Evolutionary conservation across 2,329 filamentous ascomycete genomes (phyloP).

Genomic region (Macrophomina tecta): DNA sequence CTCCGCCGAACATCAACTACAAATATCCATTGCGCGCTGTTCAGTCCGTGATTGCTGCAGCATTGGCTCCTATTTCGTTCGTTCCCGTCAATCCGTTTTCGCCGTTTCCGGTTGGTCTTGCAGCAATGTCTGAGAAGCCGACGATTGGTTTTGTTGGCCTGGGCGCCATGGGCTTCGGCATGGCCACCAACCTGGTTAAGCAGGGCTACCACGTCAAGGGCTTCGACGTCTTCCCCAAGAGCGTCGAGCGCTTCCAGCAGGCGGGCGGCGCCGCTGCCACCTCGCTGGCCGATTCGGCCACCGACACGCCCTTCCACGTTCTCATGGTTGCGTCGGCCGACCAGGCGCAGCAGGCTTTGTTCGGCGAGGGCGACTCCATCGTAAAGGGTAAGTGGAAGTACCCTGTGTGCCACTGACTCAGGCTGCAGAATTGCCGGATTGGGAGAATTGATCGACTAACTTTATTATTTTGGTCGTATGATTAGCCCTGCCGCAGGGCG

Average conservation of each 20-base stretch:
- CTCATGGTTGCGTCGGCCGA: conserved; percentile 78
- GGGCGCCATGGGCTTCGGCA: conserved; percentile 82
- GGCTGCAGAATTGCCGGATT: conserved; percentile 2
- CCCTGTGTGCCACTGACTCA: conserved; percentile 21
- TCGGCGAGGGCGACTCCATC: conserved; percentile 63
- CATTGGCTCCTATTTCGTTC: background rate
- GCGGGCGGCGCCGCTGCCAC: conserved; percentile 66
- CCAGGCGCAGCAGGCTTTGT: conserved; percentile 70
- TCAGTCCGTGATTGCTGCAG: background rate
- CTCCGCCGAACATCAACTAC: conserved; percentile 16
- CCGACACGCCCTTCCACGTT: conserved; percentile 65
- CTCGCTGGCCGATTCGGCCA: conserved; percentile 67
- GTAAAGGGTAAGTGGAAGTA: conserved; percentile 45
- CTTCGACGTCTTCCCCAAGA: conserved; percentile 72
- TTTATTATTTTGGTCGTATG: background rate
- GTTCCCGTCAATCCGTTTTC: background rate
- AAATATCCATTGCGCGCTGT: conserved; percentile 21
- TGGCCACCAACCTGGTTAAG: conserved; percentile 76
- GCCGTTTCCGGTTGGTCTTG: background rate
- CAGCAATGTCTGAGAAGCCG: conserved; percentile 44
- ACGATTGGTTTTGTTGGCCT: conserved; percentile 73
- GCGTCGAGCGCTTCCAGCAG: conserved; percentile 67
- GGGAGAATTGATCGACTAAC: conserved; percentile 36
- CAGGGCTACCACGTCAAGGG: conserved; percentile 71
- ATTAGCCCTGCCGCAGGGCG: conserved; percentile 59